phyloP scores from a whole-genome alignment of 129 eudicot species.

The Arctium minus region DNA sequence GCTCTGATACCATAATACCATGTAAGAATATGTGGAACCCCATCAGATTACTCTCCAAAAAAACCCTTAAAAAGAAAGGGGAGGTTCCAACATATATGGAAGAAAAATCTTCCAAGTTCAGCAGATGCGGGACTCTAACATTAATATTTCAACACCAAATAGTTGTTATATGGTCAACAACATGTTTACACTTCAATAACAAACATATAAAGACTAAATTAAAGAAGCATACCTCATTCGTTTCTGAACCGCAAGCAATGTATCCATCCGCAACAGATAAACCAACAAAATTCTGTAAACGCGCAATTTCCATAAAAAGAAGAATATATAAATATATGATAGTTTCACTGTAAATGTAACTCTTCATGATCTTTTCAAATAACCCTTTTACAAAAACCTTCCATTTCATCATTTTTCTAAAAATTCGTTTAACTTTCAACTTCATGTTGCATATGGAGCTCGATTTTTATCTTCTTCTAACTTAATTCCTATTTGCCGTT shows the following conservation, averaged over 20 bases:
- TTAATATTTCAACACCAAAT: not conserved
- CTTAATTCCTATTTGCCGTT: not conserved
- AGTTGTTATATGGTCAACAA: not conserved
- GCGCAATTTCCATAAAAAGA: not conserved
- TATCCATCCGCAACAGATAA: slow-evolving; percentile 53
- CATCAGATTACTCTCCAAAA: too few species aligned
- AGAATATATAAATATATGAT: not conserved
- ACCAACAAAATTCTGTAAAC: slow-evolving; percentile 48
- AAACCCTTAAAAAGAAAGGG: not conserved
- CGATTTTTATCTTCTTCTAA: not conserved
- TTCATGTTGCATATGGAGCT: not conserved
- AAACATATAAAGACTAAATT: not conserved
- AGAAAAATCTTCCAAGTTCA: too few species aligned
- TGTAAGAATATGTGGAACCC: too few species aligned
- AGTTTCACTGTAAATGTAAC: not conserved
- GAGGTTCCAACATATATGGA: not conserved
- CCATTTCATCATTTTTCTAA: not conserved
- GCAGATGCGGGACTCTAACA: too few species aligned
- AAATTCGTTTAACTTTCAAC: not conserved
- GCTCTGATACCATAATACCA: too few species aligned
- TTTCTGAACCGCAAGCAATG: slow-evolving; percentile 52
- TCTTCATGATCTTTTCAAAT: not conserved
- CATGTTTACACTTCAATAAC: not conserved
- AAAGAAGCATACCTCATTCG: slow-evolving; percentile 31
- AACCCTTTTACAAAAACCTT: not conserved